Evolutionary conservation across 768 basidiomycete species (phyloP).

Genomic region (Lactarius pseudohatsudake): DNA sequence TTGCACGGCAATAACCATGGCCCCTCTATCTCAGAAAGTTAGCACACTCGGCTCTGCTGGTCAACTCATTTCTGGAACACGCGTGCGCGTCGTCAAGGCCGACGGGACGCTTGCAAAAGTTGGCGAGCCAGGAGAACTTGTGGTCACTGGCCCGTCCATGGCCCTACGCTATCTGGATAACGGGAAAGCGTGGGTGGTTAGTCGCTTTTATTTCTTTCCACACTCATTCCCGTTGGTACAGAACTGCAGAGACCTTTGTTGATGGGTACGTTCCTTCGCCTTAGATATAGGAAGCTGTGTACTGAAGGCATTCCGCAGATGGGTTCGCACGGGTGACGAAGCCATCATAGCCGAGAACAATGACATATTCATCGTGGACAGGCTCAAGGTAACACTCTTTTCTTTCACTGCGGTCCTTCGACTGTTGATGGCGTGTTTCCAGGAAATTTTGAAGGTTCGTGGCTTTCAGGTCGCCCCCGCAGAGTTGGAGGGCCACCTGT

Average conservation of each 20-base stretch:
- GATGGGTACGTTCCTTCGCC: conserved; percentile 48
- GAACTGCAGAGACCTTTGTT: conserved; percentile 66
- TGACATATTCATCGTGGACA: conserved; percentile 60
- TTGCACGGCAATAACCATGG: conserved; percentile 52
- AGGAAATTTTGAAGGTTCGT: conserved; percentile 69
- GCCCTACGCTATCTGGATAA: conserved; percentile 53
- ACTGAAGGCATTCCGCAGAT: conserved; percentile 39
- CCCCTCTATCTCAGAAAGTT: conserved; percentile 45
- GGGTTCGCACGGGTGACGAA: conserved; percentile 70
- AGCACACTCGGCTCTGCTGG: conserved; percentile 53
- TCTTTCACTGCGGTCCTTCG: background rate
- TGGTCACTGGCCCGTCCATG: conserved; percentile 43
- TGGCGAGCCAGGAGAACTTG: conserved; percentile 60
- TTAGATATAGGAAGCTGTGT: background rate
- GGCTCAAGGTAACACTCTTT: conserved; percentile 48
- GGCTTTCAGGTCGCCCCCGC: conserved; percentile 78
- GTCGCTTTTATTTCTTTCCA: background rate
- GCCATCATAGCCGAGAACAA: conserved; percentile 53
- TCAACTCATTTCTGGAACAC: conserved; percentile 48
- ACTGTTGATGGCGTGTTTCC: conserved; percentile 28
- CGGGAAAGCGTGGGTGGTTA: conserved; percentile 51
- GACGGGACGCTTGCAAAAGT: conserved; percentile 54
- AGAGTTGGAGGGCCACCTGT: conserved; percentile 65
- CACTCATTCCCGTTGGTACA: conserved; percentile 31
- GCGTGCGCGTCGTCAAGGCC: conserved; percentile 50